Evolutionary conservation across 495 filamentous ascomycete species (phyloP).

Genomic region (Penicillium samsonianum): DNA sequence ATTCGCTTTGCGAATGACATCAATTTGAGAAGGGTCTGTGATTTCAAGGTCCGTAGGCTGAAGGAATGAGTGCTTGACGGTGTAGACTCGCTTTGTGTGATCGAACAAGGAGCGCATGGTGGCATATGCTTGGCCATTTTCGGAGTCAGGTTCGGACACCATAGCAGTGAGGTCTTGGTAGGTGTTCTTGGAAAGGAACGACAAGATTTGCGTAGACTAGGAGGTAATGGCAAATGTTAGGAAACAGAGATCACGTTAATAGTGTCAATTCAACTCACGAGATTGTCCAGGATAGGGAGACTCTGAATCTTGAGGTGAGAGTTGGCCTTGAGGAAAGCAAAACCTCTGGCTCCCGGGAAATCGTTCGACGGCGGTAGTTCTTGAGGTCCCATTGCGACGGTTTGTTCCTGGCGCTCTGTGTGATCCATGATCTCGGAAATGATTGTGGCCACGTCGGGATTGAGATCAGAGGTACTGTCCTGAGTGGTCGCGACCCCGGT

Average conservation of each 20-base stretch:
- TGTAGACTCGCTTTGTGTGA: slow-evolving; percentile 78
- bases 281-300: slow-evolving; percentile 70
- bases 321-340: slow-evolving; percentile 54
- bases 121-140: slow-evolving; percentile 77
- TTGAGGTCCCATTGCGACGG: slow-evolving; percentile 43
- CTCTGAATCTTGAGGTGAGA: slow-evolving; percentile 66
- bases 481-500: slow-evolving; percentile 13
- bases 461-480: slow-evolving; percentile 27
- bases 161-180: slow-evolving; percentile 74
- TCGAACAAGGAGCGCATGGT: slow-evolving; percentile 80
- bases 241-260: background rate
- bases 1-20: slow-evolving; percentile 82
- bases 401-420: slow-evolving; percentile 49
- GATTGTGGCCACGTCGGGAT: slow-evolving; percentile 40
- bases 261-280: slow-evolving; percentile 48
- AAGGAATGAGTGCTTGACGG: slow-evolving; percentile 67
- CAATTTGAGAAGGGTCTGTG: slow-evolving; percentile 63
- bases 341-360: slow-evolving; percentile 37
- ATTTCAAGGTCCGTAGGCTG: slow-evolving; percentile 72
- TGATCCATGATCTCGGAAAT: slow-evolving; percentile 52
- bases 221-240: slow-evolving; percentile 12
- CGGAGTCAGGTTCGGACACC: slow-evolving; percentile 70
- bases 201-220: slow-evolving; percentile 70
- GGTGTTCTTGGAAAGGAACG: slow-evolving; percentile 65
- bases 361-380: slow-evolving; percentile 34